phyloP scores from a whole-genome alignment of 2,329 filamentous ascomycete species.

The Verticillium isaacii region DNA sequence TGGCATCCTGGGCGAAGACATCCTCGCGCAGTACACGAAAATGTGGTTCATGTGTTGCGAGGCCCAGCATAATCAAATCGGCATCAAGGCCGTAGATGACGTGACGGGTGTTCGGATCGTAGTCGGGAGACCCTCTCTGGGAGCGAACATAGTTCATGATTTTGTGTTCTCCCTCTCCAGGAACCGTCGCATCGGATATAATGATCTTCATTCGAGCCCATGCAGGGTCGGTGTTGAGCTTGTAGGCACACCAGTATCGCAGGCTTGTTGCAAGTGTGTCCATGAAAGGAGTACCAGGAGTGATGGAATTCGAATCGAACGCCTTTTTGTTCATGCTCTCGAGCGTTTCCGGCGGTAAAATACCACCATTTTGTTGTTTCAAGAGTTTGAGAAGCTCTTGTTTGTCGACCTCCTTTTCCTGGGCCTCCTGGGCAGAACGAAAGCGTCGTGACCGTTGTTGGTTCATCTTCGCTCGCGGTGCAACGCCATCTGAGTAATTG shows the following conservation, averaged over 20 bases:
- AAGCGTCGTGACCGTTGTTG: slow-evolving; percentile 96
- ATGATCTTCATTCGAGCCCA: slow-evolving; percentile 97
- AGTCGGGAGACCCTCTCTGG: slow-evolving; percentile 82
- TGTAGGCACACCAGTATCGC: slow-evolving; percentile 96
- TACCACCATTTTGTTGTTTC: slow-evolving; percentile 69
- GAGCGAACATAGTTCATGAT: slow-evolving; percentile 98
- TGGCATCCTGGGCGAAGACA: slow-evolving; percentile 88
- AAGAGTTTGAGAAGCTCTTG: slow-evolving; percentile 82
- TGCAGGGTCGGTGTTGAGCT: slow-evolving; percentile 91
- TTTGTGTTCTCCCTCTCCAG: slow-evolving; percentile 97
- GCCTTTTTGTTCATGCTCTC: slow-evolving; percentile 74
- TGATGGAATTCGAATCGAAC: slow-evolving; percentile 85
- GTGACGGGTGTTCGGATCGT: slow-evolving; percentile 94
- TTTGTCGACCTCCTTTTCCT: slow-evolving; percentile 90
- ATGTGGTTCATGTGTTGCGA: slow-evolving; percentile 95
- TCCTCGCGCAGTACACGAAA: slow-evolving; percentile 96
- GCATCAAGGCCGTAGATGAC: slow-evolving; percentile 98
- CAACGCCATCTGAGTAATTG: slow-evolving; percentile 71
- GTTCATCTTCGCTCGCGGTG: slow-evolving; percentile 98
- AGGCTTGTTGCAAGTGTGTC: slow-evolving; percentile 85
- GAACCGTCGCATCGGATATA: slow-evolving; percentile 96
- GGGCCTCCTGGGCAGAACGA: slow-evolving; percentile 87
- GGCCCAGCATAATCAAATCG: slow-evolving; percentile 96
- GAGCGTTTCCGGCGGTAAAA: slow-evolving; percentile 54
- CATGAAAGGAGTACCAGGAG: slow-evolving; percentile 98